Evolutionary conservation across 1,284 basidiomycete genomes (phyloP).

Genomic region (Mycosarcoma maydis): DNA sequence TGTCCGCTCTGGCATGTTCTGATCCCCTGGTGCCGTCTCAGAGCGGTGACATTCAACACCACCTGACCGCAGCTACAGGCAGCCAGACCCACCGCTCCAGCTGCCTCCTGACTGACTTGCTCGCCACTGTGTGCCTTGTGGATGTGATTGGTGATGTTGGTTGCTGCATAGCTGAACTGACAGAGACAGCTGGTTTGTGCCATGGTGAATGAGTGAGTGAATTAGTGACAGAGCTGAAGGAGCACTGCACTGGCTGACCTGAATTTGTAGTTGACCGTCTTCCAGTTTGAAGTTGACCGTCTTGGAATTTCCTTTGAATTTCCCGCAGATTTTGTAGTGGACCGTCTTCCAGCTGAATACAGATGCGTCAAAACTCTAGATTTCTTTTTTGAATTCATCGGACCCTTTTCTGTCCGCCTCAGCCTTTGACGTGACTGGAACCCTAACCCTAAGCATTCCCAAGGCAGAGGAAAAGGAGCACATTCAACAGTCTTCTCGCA

Average conservation of each 20-base stretch:
- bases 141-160: conserved; percentile 11
- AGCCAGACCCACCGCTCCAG: conserved; percentile 10
- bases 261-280: background rate
- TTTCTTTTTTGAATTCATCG: conserved; percentile 2
- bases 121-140: conserved; percentile 3
- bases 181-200: conserved; percentile 1
- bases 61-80: conserved; percentile 19
- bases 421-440: conserved; percentile 3
- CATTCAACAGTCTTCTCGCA: no score
- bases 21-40: conserved; percentile 18
- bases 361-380: background rate
- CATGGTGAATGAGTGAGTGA: background rate
- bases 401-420: background rate
- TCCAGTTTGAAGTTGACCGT: conserved; percentile 1
- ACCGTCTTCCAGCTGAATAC: conserved; percentile 2
- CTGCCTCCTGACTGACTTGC: conserved; percentile 9
- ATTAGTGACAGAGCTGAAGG: background rate
- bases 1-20: conserved; percentile 4
- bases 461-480: no score
- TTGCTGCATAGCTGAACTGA: conserved; percentile 1
- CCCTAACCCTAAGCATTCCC: no score
- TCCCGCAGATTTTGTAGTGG: background rate
- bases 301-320: conserved; percentile 2
- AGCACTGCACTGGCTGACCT: background rate
- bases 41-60: conserved; percentile 10